Percentiles rank a stretch among this genome's conserved stretches.
These are phyloP conservation scores for Tylopilus rubrobrunneus DNA, from an alignment of 768 basidiomycete species.

Conservation along the genomic window DNA sequence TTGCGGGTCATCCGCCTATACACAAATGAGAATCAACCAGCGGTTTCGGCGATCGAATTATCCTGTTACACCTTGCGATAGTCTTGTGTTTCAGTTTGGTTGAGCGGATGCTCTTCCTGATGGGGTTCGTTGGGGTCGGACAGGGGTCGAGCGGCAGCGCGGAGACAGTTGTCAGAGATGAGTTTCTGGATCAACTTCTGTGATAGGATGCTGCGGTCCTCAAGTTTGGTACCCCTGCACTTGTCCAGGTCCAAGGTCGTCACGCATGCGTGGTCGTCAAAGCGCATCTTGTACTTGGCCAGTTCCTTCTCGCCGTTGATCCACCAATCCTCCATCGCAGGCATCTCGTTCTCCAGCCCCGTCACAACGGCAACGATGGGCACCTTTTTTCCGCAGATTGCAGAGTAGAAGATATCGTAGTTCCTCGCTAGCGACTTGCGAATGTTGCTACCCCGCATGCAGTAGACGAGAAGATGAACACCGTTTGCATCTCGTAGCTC, in stretches of 20 bases:
- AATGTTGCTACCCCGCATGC: conserved; percentile 29
- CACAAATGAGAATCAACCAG: too few relatives aligned
- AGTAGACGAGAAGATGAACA: conserved; percentile 31
- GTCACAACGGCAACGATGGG: conserved; percentile 32
- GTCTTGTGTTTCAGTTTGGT: too few relatives aligned
- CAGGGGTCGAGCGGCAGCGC: conserved; percentile 10
- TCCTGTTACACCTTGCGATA: too few relatives aligned
- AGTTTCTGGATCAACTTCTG: conserved; percentile 19
- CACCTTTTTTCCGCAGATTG: conserved; percentile 30
- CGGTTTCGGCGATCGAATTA: too few relatives aligned
- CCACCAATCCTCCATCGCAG: conserved; percentile 39
- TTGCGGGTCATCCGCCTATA: too few relatives aligned
- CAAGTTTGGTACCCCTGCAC: conserved; percentile 12
- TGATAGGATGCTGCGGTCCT: conserved; percentile 18
- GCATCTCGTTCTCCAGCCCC: conserved; percentile 30
- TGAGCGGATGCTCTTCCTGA: too few relatives aligned
- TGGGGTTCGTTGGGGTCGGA: conserved; percentile 18
- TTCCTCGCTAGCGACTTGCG: conserved; percentile 26
- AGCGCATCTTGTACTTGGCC: conserved; percentile 32
- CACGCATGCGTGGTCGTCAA: conserved; percentile 39
- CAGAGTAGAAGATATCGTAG: conserved; percentile 30
- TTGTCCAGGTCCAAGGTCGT: conserved; percentile 30
- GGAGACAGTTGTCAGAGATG: conserved; percentile 19
- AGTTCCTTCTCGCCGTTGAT: conserved; percentile 29
- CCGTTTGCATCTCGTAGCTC: conserved; percentile 28